Conservation (phyloP, 345 rosid genomes). For the Boechera stricta region DNA sequence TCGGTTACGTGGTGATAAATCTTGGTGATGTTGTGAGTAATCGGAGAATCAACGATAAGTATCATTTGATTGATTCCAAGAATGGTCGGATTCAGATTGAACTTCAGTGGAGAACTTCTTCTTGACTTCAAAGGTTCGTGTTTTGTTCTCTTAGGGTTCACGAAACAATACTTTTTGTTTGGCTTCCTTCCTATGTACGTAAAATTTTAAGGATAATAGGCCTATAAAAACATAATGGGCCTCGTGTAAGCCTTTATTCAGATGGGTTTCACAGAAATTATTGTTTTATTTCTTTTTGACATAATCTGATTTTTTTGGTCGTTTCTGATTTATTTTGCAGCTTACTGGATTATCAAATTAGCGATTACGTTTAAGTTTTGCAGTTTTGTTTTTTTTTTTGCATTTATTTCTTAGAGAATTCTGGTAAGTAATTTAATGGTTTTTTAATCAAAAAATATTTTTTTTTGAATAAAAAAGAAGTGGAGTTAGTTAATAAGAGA, state of each 20-base stretch:
- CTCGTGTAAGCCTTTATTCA: not conserved
- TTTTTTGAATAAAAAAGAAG: not conserved
- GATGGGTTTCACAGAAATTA: slow-evolving; percentile 4
- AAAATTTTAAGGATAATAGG: not conserved
- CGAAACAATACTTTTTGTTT: slow-evolving; percentile 5
- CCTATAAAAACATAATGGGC: not conserved
- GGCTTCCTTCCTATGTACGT: slow-evolving; percentile 1
- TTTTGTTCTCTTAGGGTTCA: not conserved
- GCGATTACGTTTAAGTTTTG: not conserved
- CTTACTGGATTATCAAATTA: not conserved
- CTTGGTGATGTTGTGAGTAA: slow-evolving; percentile 78
- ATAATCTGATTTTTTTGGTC: not conserved
- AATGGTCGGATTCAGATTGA: slow-evolving; percentile 82
- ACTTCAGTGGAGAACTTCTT: slow-evolving; percentile 88
- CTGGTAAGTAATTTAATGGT: not conserved
- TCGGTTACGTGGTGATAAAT: slow-evolving; percentile 69
- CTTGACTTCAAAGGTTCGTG: slow-evolving; percentile 37
- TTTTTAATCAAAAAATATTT: not conserved
- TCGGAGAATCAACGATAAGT: slow-evolving; percentile 80
- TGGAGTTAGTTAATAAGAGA: slow-evolving; percentile 14
- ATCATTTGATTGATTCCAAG: slow-evolving; percentile 86
- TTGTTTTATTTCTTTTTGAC: not conserved
- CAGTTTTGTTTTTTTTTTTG: not conserved
- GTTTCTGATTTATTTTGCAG: not conserved
- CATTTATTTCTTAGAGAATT: not conserved